Evolutionary conservation across 306 rosid species (phyloP).

Genomic region (Acacia melanoxylon): DNA sequence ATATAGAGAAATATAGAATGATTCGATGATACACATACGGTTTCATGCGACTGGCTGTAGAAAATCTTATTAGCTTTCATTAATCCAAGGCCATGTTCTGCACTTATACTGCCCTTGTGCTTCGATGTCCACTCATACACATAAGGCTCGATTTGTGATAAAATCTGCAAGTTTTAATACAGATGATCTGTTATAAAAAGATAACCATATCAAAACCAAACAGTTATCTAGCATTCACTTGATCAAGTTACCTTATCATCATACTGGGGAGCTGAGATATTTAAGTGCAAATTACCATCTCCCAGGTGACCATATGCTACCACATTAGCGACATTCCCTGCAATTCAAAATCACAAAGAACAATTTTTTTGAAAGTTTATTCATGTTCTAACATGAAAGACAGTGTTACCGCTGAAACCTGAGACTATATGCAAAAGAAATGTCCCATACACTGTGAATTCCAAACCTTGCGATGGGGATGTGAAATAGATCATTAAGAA

Average conservation of each 20-base stretch:
- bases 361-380: not conserved
- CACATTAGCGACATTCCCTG: conserved; percentile 71
- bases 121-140: conserved; percentile 95
- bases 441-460: not conserved
- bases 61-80: conserved; percentile 87
- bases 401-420: conserved; percentile 13
- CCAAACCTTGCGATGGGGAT: not conserved
- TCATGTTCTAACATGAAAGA: conserved; percentile 14
- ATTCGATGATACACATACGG: conserved; percentile 53
- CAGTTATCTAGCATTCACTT: conserved; percentile 11
- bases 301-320: conserved; percentile 94
- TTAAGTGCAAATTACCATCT: conserved; percentile 92
- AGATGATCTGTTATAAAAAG: conserved; percentile 9
- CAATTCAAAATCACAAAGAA: conserved; percentile 1
- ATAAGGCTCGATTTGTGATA: conserved; percentile 84
- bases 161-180: conserved; percentile 51
- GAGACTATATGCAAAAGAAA: not conserved
- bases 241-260: conserved; percentile 62
- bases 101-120: conserved; percentile 85
- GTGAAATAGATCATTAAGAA: not conserved
- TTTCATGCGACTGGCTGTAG: conserved; percentile 73
- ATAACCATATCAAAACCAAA: conserved; percentile 1
- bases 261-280: conserved; percentile 70
- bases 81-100: conserved; percentile 92
- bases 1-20: not conserved